phyloP scores from a whole-genome alignment of 192 early-diverging fungal species.

The Rhizophagus prolifer region DNA sequence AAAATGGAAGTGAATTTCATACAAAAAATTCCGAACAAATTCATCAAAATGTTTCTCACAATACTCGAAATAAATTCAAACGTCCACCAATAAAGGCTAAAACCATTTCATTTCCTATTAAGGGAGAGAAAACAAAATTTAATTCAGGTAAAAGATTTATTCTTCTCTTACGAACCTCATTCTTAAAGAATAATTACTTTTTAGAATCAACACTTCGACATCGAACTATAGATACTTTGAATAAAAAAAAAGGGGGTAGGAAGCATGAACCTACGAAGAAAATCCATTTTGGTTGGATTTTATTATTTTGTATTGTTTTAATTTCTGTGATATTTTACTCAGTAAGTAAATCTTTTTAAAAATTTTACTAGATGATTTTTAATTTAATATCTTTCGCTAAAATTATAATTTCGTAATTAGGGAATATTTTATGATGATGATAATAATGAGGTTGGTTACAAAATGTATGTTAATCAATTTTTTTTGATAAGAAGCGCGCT shows the following conservation, averaged over 20 bases:
- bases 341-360: not conserved
- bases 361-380: not conserved
- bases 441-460: not conserved
- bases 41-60: too few relatives aligned
- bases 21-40: too few relatives aligned
- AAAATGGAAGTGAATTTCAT: too few relatives aligned
- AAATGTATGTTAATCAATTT: not conserved
- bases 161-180: too few relatives aligned
- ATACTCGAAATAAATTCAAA: too few relatives aligned
- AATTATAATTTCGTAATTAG: not conserved
- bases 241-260: not conserved
- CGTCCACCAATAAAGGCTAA: too few relatives aligned
- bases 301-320: not conserved
- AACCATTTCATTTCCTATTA: too few relatives aligned
- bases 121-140: too few relatives aligned
- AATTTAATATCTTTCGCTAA: not conserved
- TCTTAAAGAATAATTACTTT: too few relatives aligned
- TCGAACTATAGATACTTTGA: not conserved
- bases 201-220: not conserved
- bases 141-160: too few relatives aligned
- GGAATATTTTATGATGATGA: not conserved
- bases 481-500: not conserved
- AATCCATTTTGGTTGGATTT: conserved; percentile 20
- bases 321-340: not conserved
- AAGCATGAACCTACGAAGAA: not conserved